Conservation (phyloP, 345 rosid genomes). For the Corchorus capsularis region DNA sequence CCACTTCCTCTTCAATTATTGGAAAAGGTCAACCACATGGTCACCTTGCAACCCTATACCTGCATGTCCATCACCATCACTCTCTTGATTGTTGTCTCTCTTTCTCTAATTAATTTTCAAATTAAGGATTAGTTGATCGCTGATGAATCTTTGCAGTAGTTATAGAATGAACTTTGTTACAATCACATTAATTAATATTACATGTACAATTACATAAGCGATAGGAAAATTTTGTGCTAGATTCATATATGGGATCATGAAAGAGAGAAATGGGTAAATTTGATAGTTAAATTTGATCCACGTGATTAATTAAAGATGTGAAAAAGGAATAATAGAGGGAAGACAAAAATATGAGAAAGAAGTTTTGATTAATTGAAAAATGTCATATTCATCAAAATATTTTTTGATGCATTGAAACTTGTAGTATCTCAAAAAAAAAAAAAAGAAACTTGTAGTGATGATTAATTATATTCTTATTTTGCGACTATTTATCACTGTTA, state of each 20-base stretch:
- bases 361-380: background rate
- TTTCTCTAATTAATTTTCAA: background rate
- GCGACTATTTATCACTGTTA: too few relatives aligned
- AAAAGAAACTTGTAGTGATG: too few relatives aligned
- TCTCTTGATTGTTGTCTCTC: background rate
- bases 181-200: background rate
- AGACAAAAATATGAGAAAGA: background rate
- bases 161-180: background rate
- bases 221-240: background rate
- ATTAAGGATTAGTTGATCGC: background rate
- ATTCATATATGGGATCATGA: background rate
- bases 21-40: conserved; percentile 15
- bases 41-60: background rate
- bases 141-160: background rate
- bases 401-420: too few relatives aligned
- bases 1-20: conserved; percentile 26
- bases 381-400: background rate
- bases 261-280: background rate
- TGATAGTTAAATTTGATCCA: background rate
- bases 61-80: background rate
- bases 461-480: too few relatives aligned
- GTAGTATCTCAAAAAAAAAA: too few relatives aligned
- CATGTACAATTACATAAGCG: background rate
- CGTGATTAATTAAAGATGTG: background rate
- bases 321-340: background rate